phyloP scores from a whole-genome alignment of 805 yeast species.

The Saccharomycopsis capsularis region DNA sequence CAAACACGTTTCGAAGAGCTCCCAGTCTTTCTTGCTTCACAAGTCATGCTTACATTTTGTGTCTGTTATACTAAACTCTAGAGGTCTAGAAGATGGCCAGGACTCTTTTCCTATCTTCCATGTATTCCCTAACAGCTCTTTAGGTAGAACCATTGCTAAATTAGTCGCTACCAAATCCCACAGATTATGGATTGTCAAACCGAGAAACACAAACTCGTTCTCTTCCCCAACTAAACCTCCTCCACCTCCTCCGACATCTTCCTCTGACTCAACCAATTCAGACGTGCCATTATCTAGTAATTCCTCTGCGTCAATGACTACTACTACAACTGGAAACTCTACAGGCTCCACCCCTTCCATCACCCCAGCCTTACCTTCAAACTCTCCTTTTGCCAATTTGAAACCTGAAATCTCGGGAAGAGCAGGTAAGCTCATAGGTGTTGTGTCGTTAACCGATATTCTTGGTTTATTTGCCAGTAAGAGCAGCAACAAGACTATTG shows the following conservation, averaged over 20 bases:
- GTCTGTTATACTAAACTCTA: conserved; percentile 73
- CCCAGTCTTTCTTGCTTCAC: conserved; percentile 76
- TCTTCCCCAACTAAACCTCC: conserved; percentile 21
- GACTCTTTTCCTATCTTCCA: conserved; percentile 97
- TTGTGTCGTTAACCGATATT: conserved; percentile 85
- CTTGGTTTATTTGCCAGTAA: conserved; percentile 71
- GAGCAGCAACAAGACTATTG: conserved; percentile 40
- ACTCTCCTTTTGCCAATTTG: conserved; percentile 22
- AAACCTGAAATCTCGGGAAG: conserved; percentile 40
- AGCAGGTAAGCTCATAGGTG: conserved; percentile 83
- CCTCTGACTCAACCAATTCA: neutral
- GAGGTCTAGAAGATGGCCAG: conserved; percentile 91
- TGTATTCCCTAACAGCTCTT: conserved; percentile 68
- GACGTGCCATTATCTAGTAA: neutral
- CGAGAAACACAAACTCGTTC: conserved; percentile 27
- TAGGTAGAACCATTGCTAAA: conserved; percentile 88
- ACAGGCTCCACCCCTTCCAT: neutral
- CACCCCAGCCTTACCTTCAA: neutral
- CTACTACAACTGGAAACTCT: too few species aligned
- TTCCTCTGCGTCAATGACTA: neutral
- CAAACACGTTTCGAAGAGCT: conserved; percentile 75
- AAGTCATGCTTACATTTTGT: conserved; percentile 84
- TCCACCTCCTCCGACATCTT: conserved; percentile 23
- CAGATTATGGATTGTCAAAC: conserved; percentile 78
- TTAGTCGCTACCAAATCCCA: conserved; percentile 93